phyloP scores from a whole-genome alignment of 192 early-diverging fungal genomes.

The Coemansia sp. region DNA sequence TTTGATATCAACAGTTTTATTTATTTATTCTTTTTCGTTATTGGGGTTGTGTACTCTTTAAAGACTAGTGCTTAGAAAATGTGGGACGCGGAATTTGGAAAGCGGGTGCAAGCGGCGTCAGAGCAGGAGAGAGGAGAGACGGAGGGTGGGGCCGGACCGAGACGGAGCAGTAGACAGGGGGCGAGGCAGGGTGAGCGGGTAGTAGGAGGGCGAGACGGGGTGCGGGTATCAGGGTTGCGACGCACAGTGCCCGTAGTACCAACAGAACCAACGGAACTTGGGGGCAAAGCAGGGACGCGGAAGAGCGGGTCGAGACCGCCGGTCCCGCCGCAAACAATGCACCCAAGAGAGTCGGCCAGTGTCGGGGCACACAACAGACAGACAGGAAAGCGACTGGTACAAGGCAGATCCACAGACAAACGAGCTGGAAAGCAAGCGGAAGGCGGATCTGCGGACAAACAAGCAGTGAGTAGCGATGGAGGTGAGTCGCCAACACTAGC shows the following conservation, averaged over 20 bases:
- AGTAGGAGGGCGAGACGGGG: neutral
- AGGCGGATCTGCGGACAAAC: too few species aligned
- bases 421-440: too few species aligned
- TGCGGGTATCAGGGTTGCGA: neutral
- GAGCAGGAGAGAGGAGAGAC: constrained; percentile 6
- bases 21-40: neutral
- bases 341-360: neutral
- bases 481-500: constrained; percentile 27
- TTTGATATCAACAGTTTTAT: neutral
- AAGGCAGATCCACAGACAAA: too few species aligned
- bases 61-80: constrained; percentile 2
- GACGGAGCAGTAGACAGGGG: constrained; percentile 7
- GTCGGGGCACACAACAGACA: too few species aligned
- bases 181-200: neutral
- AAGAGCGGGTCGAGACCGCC: neutral
- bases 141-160: neutral
- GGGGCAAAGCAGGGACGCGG: neutral
- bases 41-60: neutral
- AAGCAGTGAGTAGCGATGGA: neutral
- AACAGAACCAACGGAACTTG: neutral
- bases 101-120: constrained; percentile 25
- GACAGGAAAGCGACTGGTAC: too few species aligned
- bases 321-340: constrained; percentile 8
- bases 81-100: constrained; percentile 32
- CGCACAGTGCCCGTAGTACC: neutral